These are phyloP conservation scores for Gaeumannomyces sp. DNA, from an alignment of 2,329 filamentous ascomycete species.

Conservation along the genomic window DNA sequence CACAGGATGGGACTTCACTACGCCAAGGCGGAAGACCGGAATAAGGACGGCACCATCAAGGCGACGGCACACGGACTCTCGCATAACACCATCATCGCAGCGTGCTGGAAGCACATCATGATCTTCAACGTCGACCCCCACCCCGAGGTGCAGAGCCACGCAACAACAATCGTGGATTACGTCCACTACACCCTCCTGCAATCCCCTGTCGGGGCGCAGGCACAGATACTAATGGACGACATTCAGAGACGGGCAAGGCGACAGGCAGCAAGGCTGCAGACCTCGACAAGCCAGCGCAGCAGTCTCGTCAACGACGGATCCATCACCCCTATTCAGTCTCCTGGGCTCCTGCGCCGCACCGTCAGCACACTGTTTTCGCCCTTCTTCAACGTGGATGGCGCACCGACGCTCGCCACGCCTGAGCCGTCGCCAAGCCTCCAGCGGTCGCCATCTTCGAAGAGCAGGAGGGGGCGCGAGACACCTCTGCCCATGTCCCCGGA, in stretches of 20 bases:
- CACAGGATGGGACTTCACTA: constrained; percentile 60
- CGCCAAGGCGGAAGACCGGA: constrained; percentile 47
- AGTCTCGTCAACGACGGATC: constrained; percentile 27
- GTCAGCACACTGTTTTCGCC: constrained; percentile 58
- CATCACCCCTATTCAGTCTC: constrained; percentile 43
- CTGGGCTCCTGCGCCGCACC: constrained; percentile 55
- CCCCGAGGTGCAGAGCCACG: constrained; percentile 83
- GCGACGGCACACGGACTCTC: constrained; percentile 56
- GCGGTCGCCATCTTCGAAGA: constrained; percentile 32
- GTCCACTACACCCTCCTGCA: constrained; percentile 72
- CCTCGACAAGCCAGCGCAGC: constrained; percentile 36
- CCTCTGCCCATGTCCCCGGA: constrained; percentile 55
- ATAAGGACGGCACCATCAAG: constrained; percentile 52
- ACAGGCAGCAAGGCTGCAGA: constrained; percentile 38
- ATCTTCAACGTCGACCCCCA: constrained; percentile 92
- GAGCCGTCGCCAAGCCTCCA: constrained; percentile 27
- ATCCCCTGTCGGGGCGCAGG: constrained; percentile 66
- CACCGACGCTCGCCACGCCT: constrained; percentile 27
- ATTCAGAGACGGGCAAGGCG: constrained; percentile 49
- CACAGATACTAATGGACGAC: constrained; percentile 69
- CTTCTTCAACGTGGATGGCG: constrained; percentile 41
- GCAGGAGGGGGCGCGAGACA: constrained; percentile 32
- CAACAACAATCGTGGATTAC: constrained; percentile 78
- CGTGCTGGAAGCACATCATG: constrained; percentile 89
- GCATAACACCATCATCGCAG: constrained; percentile 84